These are phyloP conservation scores for Escallonia herrerae DNA, from an alignment of 129 eudicot genomes.

Conservation along the genomic window DNA sequence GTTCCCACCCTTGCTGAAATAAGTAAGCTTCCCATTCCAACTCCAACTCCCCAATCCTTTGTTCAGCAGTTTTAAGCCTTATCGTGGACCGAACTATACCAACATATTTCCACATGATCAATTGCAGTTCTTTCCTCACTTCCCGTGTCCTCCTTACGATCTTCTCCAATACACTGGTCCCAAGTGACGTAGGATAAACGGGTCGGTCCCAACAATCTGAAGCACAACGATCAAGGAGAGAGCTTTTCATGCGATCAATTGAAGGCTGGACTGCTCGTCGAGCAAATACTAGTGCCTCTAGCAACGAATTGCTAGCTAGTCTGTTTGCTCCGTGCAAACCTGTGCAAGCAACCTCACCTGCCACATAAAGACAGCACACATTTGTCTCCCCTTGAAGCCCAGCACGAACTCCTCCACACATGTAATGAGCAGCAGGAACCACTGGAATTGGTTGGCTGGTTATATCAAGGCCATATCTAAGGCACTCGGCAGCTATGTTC, in stretches of 20 bases:
- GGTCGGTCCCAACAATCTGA: slow-evolving; percentile 73
- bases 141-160: slow-evolving; percentile 52
- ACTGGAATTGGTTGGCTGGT: slow-evolving; percentile 89
- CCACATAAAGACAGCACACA: slow-evolving; percentile 82
- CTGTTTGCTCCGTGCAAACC: slow-evolving; percentile 96
- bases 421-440: slow-evolving; percentile 99
- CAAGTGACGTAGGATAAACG: slow-evolving; percentile 46
- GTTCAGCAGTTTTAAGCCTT: slow-evolving; percentile 63
- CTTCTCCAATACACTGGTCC: slow-evolving; percentile 28
- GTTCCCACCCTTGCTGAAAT: slow-evolving; percentile 95
- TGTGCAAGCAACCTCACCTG: slow-evolving; percentile 97
- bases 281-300: slow-evolving; percentile 96
- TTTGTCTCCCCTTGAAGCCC: slow-evolving; percentile 96
- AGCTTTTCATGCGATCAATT: slow-evolving; percentile 63
- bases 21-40: slow-evolving; percentile 83
- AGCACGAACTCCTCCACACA: slow-evolving; percentile 99
- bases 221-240: slow-evolving; percentile 25
- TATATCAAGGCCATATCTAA: slow-evolving; percentile 69
- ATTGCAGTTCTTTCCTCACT: slow-evolving; percentile 70
- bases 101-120: slow-evolving; percentile 92
- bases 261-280: slow-evolving; percentile 87
- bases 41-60: slow-evolving; percentile 70
- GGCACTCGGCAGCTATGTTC: slow-evolving; percentile 90
- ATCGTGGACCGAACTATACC: slow-evolving; percentile 88
- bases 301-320: slow-evolving; percentile 92